Evolutionary conservation across 768 basidiomycete genomes (phyloP), one percentile per base, ranked within the genome.

Genomic region (Wakefieldia striispora): DNA sequence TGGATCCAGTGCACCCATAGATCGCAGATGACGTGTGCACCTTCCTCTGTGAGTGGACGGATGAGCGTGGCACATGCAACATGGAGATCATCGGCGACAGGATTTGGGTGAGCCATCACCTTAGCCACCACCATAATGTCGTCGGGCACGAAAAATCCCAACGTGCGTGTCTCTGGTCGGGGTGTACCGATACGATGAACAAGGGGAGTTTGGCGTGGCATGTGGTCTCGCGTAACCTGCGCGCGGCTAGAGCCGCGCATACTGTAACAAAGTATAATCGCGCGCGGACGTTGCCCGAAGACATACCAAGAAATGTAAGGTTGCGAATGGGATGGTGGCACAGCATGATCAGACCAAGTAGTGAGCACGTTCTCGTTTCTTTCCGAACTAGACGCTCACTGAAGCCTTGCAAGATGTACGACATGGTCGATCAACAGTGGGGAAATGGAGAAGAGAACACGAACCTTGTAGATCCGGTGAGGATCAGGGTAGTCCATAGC

Each of bases 151-250:
- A 65, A 21, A 52, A 47, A 33, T 38, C 48, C 0, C 45, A 42
- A 3, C 45, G 51, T 2, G 40, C 50, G 17, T 64, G 63, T 47
- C 45, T 52, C 38, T 64, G 65, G 63, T 45, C 36, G 33, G 60
- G 47, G 26, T 64, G 63, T 36, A 39, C 46, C 13, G 65, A 56
- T 7, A 53, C 42, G 27, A 54, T 67, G 63, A 59, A 63, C 50
- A 63, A 67, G 47, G 60, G 65, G 10, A 57, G 53, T 43, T 46
- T 64, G 38, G 53, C 54, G 21, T 50, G 65, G 13, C 65, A 67
- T 17, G 41, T 64, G 9, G 52, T 56, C 4, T 67, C 56, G 26
- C 36, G 63, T 1, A 63, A 67, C 42, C 11, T 65, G 17, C 34
- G 52, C 9, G 45, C 57, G 57, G 60, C 3, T 51, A 53, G 21